Evolutionary conservation across 2,329 filamentous ascomycete species (phyloP), one percentile per base, ranked within the genome.

Genomic region (Periconia sp.): DNA sequence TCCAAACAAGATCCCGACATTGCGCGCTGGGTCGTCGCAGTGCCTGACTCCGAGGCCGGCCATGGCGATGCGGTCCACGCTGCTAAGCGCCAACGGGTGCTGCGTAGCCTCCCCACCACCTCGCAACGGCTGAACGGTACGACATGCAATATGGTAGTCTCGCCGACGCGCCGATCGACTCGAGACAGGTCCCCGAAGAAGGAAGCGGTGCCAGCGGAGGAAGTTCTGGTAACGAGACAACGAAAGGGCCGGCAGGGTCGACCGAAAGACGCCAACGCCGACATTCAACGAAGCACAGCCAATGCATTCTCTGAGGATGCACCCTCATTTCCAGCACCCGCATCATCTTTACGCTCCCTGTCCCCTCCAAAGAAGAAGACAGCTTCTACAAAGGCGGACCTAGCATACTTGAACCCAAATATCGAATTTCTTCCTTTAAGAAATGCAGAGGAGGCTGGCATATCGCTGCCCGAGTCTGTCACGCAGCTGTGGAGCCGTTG

Each of bases 401-500:
- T 57, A 18, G 51, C 48, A 44, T 54, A 52, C 45, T 47, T 57
- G 13, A 54, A 54, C 35, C 54, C 51, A 45, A 49, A 54, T 41
- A 56, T 54, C 35, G 48, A 55, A 23, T 58, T 58, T 45, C 53
- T 44, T 43, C 50, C 50, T 18, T 47, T 56, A 17, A 49, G 45
- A 42, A 41, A 56, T 47, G 33, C 47, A 41, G 46, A 53, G 23
- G 49, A 54, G 45, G 23, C 45, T 50, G 50, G 54, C n/a, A n/a
- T n/a, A n/a, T n/a, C n/a, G n/a, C n/a, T n/a, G n/a, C n/a, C n/a
- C n/a, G n/a, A n/a, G n/a, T n/a, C n/a, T n/a, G n/a, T n/a, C n/a
- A 53, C 33, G 41, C 27, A 53, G 45, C 54, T 57, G 13, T 57
- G 54, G 57, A 53, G 44, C 43, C 51, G 57, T 49, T 59, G 57